These are phyloP conservation scores for Torrubiella hemipterigena DNA, from an alignment of 2,329 filamentous ascomycete genomes.

Conservation along the genomic window DNA sequence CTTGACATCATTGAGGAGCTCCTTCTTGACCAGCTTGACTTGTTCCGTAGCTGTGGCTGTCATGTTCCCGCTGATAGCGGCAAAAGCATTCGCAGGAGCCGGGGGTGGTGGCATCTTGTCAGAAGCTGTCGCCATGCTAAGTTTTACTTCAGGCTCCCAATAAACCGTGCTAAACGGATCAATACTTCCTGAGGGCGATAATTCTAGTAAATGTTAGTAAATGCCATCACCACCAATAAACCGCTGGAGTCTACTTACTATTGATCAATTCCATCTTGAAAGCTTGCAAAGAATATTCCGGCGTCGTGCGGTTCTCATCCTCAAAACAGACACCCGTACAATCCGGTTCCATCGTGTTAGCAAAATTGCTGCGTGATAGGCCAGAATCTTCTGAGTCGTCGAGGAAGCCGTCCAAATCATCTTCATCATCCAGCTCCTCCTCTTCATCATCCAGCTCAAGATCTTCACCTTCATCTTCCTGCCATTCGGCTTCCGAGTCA, in stretches of 20 bases:
- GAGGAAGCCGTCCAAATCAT: constrained; percentile 81
- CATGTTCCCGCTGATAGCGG: constrained; percentile 15
- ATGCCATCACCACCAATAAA: too few species aligned
- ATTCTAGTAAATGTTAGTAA: constrained; percentile 21
- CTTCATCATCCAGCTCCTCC: constrained; percentile 63
- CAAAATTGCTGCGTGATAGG: constrained; percentile 41
- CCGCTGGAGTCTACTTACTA: too few species aligned
- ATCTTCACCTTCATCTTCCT: constrained; percentile 60
- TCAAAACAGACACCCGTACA: constrained; percentile 81
- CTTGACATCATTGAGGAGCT: constrained; percentile 28
- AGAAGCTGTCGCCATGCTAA: constrained; percentile 9
- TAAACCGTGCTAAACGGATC: constrained; percentile 78
- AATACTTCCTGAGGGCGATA: constrained; percentile 49
- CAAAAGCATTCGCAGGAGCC: constrained; percentile 22
- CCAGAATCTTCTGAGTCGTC: constrained; percentile 70
- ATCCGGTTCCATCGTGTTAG: constrained; percentile 62
- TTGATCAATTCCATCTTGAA: constrained; percentile 67
- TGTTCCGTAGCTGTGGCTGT: constrained; percentile 7
- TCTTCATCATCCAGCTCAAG: constrained; percentile 55
- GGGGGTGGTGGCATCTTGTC: constrained; percentile 21
- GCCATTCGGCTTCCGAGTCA: constrained; percentile 80
- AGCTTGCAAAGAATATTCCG: too few species aligned
- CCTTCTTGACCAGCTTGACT: constrained; percentile 22
- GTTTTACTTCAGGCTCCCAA: constrained; percentile 46
- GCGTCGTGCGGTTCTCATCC: constrained; percentile 33